phyloP scores from a whole-genome alignment of 176 grass and related monocot genomes.

The Elymus sibiricus region DNA sequence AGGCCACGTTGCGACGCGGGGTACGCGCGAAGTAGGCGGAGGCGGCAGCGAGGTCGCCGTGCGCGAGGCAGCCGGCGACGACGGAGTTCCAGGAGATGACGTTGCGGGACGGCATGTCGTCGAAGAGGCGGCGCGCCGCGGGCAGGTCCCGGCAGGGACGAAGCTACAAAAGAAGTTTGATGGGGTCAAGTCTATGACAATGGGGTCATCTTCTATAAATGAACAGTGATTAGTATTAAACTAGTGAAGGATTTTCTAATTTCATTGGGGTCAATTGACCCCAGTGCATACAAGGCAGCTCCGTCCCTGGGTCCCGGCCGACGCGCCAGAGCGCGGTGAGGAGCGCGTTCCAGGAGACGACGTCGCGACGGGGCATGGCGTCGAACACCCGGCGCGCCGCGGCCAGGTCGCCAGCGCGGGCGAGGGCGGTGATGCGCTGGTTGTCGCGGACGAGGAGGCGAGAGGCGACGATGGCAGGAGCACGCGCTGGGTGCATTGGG shows the following conservation, averaged over 20 bases:
- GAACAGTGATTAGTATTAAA: no score
- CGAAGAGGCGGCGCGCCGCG: constrained; percentile 58
- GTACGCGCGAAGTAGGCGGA: constrained; percentile 56
- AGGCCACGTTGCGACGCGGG: constrained; percentile 62
- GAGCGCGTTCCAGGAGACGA: constrained; percentile 83
- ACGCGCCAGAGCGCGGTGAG: constrained; percentile 75
- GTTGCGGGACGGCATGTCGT: constrained; percentile 62
- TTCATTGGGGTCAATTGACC: no score
- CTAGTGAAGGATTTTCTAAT: no score
- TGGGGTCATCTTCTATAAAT: no score
- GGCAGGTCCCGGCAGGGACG: constrained; percentile 23
- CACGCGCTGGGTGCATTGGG: not conserved
- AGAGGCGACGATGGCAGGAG: not conserved
- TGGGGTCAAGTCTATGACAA: no score
- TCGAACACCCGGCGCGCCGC: constrained; percentile 79
- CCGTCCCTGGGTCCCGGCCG: constrained; percentile 11
- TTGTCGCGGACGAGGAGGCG: constrained; percentile 34
- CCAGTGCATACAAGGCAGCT: no score
- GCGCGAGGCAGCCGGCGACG: constrained; percentile 63
- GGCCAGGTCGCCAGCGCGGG: constrained; percentile 50
- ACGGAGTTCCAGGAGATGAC: constrained; percentile 92
- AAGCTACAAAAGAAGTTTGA: no score
- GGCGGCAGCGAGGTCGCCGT: constrained; percentile 51
- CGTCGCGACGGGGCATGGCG: constrained; percentile 61
- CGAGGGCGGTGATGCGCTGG: constrained; percentile 53